Evolutionary conservation across 768 basidiomycete genomes (phyloP).

Genomic region (Naganishia randhawae): DNA sequence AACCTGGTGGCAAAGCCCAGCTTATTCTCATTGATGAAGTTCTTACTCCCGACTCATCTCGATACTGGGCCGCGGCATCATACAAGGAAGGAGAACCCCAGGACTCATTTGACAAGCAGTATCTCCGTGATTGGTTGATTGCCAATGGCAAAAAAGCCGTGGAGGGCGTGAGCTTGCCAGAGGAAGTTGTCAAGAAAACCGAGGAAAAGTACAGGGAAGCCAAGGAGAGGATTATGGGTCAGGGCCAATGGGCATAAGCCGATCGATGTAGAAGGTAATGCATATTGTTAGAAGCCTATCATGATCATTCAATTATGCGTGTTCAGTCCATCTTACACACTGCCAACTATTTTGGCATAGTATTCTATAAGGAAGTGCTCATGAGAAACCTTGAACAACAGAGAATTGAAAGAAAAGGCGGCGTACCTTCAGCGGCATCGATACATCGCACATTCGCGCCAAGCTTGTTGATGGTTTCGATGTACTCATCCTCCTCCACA

Average conservation of each 20-base stretch:
- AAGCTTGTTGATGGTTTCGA: slow-evolving; percentile 93
- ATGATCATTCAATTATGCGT: no score
- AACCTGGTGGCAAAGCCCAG: slow-evolving; percentile 50
- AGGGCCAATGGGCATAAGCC: slow-evolving; percentile 37
- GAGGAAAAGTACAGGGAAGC: slow-evolving; percentile 75
- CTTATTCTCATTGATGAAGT: slow-evolving; percentile 91
- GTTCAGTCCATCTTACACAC: not conserved
- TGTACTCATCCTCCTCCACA: slow-evolving; percentile 93
- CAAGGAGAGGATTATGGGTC: slow-evolving; percentile 52
- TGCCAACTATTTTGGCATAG: slow-evolving; percentile 14
- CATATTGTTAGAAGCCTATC: not conserved
- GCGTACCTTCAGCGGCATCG: slow-evolving; percentile 66
- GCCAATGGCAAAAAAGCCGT: slow-evolving; percentile 62
- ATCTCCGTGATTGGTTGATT: slow-evolving; percentile 83
- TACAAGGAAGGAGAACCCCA: slow-evolving; percentile 74
- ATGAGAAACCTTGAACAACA: not conserved
- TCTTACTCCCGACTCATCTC: slow-evolving; percentile 94
- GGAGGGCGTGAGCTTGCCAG: slow-evolving; percentile 73
- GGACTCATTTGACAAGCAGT: slow-evolving; percentile 95
- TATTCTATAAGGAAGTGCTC: not conserved
- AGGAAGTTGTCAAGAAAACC: slow-evolving; percentile 73
- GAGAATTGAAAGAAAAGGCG: no score
- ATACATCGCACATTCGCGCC: slow-evolving; percentile 79
- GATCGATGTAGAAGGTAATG: not conserved
- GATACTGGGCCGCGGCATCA: slow-evolving; percentile 82